Evolutionary conservation across 441 rosid genomes (phyloP).

Genomic region (Pelargonium myrrhifolium): DNA sequence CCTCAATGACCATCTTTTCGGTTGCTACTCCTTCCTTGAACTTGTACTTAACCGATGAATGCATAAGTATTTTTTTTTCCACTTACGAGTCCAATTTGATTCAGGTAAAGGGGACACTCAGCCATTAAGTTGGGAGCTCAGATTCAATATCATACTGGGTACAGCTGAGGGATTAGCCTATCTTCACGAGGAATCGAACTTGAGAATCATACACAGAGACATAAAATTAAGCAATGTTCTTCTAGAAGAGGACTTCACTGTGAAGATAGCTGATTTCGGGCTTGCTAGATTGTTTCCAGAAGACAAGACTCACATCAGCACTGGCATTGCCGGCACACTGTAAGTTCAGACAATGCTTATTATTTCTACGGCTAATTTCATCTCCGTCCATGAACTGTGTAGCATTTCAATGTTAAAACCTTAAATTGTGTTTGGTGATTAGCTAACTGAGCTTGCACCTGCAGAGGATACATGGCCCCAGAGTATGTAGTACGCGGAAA

Average conservation of each 20-base stretch:
- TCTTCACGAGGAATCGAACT: slow-evolving; percentile 64
- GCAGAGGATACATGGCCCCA: slow-evolving; percentile 91
- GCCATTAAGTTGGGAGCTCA: slow-evolving; percentile 43
- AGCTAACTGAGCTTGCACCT: slow-evolving; percentile 12
- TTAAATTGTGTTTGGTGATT: background rate
- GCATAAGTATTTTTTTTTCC: background rate
- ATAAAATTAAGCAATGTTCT: slow-evolving; percentile 68
- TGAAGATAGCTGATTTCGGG: slow-evolving; percentile 86
- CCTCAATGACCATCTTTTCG: slow-evolving; percentile 54
- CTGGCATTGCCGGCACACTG: slow-evolving; percentile 83
- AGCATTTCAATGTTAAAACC: background rate
- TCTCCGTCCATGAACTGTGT: too few species aligned
- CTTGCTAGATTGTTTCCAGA: slow-evolving; percentile 68
- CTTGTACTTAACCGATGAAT: background rate
- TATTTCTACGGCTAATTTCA: too few species aligned
- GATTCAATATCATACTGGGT: slow-evolving; percentile 54
- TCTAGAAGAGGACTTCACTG: slow-evolving; percentile 52
- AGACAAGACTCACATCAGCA: slow-evolving; percentile 63
- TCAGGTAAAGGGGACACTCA: slow-evolving; percentile 22
- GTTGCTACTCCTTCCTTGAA: slow-evolving; percentile 27
- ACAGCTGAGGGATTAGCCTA: slow-evolving; percentile 73
- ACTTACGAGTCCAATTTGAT: slow-evolving; percentile 16
- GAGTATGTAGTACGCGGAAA: slow-evolving; percentile 69
- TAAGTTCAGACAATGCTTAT: slow-evolving; percentile 22
- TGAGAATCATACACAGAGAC: slow-evolving; percentile 83